Conservation (phyloP, 2,329 filamentous ascomycete species). For the Fusarium domesticum region DNA sequence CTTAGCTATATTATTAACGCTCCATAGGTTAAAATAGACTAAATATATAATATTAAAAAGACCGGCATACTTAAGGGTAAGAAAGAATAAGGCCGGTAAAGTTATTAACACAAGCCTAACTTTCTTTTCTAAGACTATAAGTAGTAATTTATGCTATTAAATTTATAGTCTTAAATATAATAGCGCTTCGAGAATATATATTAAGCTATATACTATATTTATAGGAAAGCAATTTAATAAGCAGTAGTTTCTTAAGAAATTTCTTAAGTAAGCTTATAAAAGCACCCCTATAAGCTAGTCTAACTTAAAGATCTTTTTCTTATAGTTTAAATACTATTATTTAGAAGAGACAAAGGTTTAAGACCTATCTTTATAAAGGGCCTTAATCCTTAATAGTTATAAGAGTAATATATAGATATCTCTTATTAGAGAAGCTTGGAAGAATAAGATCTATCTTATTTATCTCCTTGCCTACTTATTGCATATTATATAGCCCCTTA, state of each 20-base stretch:
- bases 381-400: not conserved
- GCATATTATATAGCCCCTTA: not conserved
- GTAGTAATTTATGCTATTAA: too few relatives aligned
- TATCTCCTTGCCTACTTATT: not conserved
- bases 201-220: not conserved
- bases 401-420: not conserved
- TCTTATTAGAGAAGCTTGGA: not conserved
- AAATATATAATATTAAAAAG: too few relatives aligned
- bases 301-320: not conserved
- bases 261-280: not conserved
- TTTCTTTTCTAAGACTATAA: too few relatives aligned
- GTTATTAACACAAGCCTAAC: too few relatives aligned
- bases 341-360: not conserved
- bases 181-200: not conserved
- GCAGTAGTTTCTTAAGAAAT: not conserved
- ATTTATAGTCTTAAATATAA: not conserved
- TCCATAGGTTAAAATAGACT: too few relatives aligned
- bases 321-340: not conserved
- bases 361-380: not conserved
- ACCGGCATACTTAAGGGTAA: too few relatives aligned
- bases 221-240: not conserved
- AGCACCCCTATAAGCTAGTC: not conserved
- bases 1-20: too few relatives aligned
- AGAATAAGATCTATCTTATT: not conserved
- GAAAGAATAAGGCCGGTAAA: too few relatives aligned